Conservation (phyloP, 2,329 filamentous ascomycete genomes). For the Trichoderma semiorbis region DNA sequence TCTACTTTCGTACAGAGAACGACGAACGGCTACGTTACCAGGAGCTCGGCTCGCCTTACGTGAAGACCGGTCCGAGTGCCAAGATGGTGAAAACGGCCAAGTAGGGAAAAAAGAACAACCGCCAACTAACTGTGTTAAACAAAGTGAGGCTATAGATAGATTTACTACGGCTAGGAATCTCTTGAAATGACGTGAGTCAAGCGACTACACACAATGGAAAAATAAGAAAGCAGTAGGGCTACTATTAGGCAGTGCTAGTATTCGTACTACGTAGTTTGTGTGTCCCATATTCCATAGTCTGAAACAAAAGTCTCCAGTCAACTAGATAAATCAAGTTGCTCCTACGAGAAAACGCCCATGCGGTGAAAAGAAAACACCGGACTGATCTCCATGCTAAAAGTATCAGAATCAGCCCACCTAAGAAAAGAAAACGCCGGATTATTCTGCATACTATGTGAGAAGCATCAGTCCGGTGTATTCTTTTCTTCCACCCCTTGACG, state of each 20-base stretch:
- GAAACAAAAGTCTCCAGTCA: background rate
- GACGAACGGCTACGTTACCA: background rate
- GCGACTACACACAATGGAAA: background rate
- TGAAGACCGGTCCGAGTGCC: background rate
- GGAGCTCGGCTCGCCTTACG: background rate
- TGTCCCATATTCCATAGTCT: background rate
- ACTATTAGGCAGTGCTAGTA: background rate
- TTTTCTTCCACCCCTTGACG: background rate
- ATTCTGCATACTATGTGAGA: background rate
- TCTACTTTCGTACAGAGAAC: background rate
- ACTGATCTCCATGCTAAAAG: background rate
- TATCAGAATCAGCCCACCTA: background rate
- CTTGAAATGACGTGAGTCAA: background rate
- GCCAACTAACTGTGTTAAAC: background rate
- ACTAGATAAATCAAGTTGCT: background rate
- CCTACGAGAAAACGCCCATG: background rate
- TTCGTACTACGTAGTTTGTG: background rate
- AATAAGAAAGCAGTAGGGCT: background rate
- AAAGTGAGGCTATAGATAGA: background rate
- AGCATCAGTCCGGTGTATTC: background rate
- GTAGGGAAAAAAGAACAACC: background rate
- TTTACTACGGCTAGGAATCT: background rate
- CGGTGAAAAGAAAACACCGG: background rate
- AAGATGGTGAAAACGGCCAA: background rate
- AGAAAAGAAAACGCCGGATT: background rate